Evolutionary conservation across 1,284 basidiomycete species (phyloP), one percentile per base, ranked within the genome.

Genomic region (Cryptococcus deneoformans): DNA sequence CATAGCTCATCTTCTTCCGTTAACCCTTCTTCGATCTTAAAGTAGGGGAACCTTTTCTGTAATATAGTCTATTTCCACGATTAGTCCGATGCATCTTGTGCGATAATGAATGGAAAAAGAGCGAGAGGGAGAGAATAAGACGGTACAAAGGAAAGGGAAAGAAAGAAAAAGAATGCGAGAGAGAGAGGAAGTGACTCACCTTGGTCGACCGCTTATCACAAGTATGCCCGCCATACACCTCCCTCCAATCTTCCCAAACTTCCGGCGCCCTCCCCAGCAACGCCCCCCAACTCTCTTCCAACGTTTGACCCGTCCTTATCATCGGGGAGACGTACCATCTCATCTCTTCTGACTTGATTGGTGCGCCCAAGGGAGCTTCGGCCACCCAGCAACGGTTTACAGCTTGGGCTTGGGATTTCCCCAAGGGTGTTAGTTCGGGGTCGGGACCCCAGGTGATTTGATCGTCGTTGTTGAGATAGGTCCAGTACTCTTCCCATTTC

Each of bases 381-480:
- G 71, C 62, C 52, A 79, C 73, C 90, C 89, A 92, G 2, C 81
- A 81, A 0, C 61, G 64, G 29, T 82, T 80, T 0, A 85, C 65
- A 3, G 71, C 79, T 20, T 69, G 62, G 0, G 89, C 90, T 76
- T 93, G 89, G 0, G 74, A 62, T 47, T 83, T 77, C 0, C 0
- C 90, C 3, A 85, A 69, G 0, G 80, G 72, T 0, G 90, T 92
- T 34, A 93, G 82, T 36, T 82, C 80, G 0, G 90, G 84, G 71
- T 93, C 91, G 12, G 91, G 89, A 38, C 89, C 90, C 90, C 90
- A 92, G 1, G 79, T 80, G 9, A 91, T 78, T 54, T 87, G 82
- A 10, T 80, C 87, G 65, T 94, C 88, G 0, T 85, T 85, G 48
- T 87, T 79, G 20, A 87, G 69, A 65, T 83, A 85, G 0, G 88